Conservation (phyloP, 352 stramenopile genomes). For the Globisporangium nodosum region DNA sequence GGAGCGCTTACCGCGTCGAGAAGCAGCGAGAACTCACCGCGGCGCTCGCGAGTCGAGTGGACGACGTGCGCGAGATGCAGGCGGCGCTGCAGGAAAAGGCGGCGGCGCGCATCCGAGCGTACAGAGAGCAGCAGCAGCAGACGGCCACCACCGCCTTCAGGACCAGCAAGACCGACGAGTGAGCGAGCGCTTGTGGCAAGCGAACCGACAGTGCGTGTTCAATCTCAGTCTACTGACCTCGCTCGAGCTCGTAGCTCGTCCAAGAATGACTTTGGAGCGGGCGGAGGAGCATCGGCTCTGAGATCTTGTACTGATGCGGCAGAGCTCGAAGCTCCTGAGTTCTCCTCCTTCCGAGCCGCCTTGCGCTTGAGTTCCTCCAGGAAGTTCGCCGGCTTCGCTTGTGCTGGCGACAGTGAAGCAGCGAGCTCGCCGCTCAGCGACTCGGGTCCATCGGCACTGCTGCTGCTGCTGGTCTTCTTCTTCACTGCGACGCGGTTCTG, state of each 20-base stretch:
- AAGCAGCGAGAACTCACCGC: conserved; percentile 39
- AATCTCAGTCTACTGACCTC: conserved; percentile 1
- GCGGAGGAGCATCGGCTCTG: background rate
- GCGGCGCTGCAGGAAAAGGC: conserved; percentile 46
- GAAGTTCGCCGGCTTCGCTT: conserved; percentile 20
- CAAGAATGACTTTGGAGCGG: conserved; percentile 10
- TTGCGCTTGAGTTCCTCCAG: conserved; percentile 46
- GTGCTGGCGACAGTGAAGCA: background rate
- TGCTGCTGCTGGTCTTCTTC: background rate
- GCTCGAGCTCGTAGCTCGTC: conserved; percentile 10
- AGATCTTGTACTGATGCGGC: background rate
- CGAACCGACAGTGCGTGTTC: background rate
- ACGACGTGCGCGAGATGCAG: conserved; percentile 54
- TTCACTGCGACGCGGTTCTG: conserved; percentile 24
- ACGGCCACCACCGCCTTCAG: background rate
- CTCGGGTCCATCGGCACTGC: background rate
- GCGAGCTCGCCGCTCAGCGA: too few relatives aligned
- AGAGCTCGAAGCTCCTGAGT: background rate
- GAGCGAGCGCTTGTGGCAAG: background rate
- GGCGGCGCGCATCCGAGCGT: conserved; percentile 40
- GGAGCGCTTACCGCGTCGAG: conserved; percentile 30
- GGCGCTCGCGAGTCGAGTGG: conserved; percentile 28
- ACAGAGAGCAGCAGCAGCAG: conserved; percentile 17
- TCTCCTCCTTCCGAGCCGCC: conserved; percentile 1
- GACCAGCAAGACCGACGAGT: background rate